These are phyloP conservation scores for Bryoglossum gracile DNA, from an alignment of 495 filamentous ascomycete species.

Conservation along the genomic window DNA sequence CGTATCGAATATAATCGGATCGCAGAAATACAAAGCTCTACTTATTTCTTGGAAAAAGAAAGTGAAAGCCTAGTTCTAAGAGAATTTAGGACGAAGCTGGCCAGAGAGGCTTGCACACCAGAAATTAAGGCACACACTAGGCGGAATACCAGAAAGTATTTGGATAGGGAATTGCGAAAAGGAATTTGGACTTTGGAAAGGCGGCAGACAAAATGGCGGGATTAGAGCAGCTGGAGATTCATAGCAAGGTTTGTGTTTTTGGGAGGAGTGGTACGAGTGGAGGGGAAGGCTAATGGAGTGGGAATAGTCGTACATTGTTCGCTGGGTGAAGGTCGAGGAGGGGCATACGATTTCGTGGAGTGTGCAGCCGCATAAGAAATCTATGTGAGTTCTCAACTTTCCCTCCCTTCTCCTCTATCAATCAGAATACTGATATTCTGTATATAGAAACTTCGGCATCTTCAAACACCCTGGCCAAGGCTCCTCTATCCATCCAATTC, in stretches of 20 bases:
- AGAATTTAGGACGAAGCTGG: no score
- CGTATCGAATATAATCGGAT: no score
- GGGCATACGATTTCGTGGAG: slow-evolving; percentile 95
- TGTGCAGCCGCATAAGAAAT: slow-evolving; percentile 94
- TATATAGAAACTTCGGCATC: slow-evolving; percentile 84
- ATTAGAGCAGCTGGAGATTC: slow-evolving; percentile 96
- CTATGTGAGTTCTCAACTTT: slow-evolving; percentile 67
- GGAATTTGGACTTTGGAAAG: no score
- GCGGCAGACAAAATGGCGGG: no score
- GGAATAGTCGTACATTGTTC: slow-evolving; percentile 85
- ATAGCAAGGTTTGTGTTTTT: slow-evolving; percentile 71
- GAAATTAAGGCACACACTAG: no score
- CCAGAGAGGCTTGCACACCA: no score
- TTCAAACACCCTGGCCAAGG: slow-evolving; percentile 87
- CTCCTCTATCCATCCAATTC: slow-evolving; percentile 12
- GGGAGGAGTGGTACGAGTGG: background rate
- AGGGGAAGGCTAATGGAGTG: slow-evolving; percentile 1
- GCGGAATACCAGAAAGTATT: no score
- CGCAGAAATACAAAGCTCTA: no score
- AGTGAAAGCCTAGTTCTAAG: no score
- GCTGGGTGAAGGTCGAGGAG: slow-evolving; percentile 87
- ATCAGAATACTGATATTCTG: slow-evolving; percentile 9
- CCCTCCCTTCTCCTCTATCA: no score
- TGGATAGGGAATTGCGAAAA: no score
- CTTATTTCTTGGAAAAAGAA: no score